Percentiles rank a stretch among this genome's conserved stretches.
phyloP scores from a whole-genome alignment of 208 protist genomes.

The Sergeia podlipaevii region DNA sequence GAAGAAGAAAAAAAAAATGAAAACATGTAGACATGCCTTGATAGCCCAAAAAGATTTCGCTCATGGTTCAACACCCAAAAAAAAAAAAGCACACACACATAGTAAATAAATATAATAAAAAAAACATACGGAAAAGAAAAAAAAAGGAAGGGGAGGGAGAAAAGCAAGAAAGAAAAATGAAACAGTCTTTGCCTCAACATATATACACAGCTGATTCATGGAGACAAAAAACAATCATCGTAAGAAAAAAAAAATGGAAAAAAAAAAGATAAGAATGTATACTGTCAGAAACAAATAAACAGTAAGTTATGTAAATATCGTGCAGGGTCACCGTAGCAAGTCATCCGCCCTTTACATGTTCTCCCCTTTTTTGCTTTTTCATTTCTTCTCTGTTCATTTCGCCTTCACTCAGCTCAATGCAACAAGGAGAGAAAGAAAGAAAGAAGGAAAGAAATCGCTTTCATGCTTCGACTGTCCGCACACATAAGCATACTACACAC shows the following conservation, averaged over 20 bases:
- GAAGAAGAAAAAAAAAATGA: slow-evolving; percentile 3
- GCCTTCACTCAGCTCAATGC: too few species aligned
- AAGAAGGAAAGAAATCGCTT: slow-evolving; percentile 2
- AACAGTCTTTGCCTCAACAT: background rate
- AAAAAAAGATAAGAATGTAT: slow-evolving; percentile 12
- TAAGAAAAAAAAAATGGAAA: slow-evolving; percentile 1
- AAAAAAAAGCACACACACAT: too few species aligned
- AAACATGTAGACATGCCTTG: background rate
- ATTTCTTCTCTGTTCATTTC: too few species aligned
- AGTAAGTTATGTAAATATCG: background rate
- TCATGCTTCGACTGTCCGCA: background rate
- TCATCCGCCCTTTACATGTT: background rate
- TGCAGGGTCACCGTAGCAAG: background rate
- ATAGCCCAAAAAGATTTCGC: background rate
- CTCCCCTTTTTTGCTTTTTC: slow-evolving; percentile 1
- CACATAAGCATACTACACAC: background rate
- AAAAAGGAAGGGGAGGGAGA: background rate
- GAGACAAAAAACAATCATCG: slow-evolving; percentile 1
- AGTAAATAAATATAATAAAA: slow-evolving; percentile 8
- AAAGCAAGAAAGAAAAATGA: slow-evolving; percentile 9
- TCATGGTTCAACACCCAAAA: too few species aligned
- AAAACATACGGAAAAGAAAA: background rate
- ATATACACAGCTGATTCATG: background rate
- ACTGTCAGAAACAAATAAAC: slow-evolving; percentile 8
- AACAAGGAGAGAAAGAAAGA: slow-evolving; percentile 5